Base-by-base conservation (phyloP, 2,329 filamentous ascomycete genomes). In the Botrytis medusae region DNA sequence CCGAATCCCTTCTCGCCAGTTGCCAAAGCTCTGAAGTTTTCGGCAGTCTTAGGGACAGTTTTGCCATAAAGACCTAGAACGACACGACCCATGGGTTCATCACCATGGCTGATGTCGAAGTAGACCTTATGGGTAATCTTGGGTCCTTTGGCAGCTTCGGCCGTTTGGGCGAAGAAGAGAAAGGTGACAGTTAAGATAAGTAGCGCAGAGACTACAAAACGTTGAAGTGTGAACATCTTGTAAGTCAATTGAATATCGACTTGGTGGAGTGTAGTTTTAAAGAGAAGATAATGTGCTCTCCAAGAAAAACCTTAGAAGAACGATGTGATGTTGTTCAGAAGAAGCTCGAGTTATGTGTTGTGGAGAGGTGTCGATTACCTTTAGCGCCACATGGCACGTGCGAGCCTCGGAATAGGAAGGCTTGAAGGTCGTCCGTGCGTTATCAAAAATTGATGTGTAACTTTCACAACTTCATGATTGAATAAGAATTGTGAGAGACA, bases 91-190 rank as follows among this genome's bases (percentile, higher is more conserved):
- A 95, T 81, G 65, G 87, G 82, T 84, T 94, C 86, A 76, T 93
- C 93, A 80, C 91, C 93, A 80, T 94, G 90, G 80, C 87, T 84
- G 78, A 97, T 91, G 83, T 96, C 93, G 83, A 97, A 95, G 87
- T 90, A 96, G 84, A 96, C 94, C 90, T 97, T 97, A 87, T 93
- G 87, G 80, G 95, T 98, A 86, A 98, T 95, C 90, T 96, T 97
- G 76, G 94, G 95, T 64, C 96, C 95, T 86, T 95, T 94, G 77
- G 86, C 86, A 72, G 93, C 92, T 79, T 92, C 90, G 74, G 89
- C 90, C 48, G 89, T 88, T 84, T 94, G 91, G 78, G 92, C 87
- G 82, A 97, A 90, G 85, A 93, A 89, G 78, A 94, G 85, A 82
- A 95, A 86, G 78, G 88, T 87, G 79, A 95, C 86, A 79, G 93